phyloP scores from a whole-genome alignment of 768 basidiomycete species.

The Suillus tomentosus region DNA sequence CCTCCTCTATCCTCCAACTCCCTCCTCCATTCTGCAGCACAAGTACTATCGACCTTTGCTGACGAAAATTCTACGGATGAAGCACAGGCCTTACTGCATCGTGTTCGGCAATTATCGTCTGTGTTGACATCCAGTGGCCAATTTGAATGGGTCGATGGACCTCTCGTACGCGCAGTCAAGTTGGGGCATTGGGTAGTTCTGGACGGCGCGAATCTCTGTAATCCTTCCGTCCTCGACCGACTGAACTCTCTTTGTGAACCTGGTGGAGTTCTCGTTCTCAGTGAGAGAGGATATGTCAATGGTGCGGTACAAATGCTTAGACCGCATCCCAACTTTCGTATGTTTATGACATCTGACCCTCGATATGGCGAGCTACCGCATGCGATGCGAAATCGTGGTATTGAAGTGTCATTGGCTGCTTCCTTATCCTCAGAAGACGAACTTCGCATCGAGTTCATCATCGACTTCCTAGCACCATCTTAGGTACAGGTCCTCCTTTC shows the following conservation, averaged over 20 bases:
- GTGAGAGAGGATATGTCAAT: slow-evolving; percentile 83
- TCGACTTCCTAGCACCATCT: slow-evolving; percentile 45
- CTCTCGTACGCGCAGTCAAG: slow-evolving; percentile 83
- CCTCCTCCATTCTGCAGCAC: slow-evolving; percentile 27
- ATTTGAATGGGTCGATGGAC: slow-evolving; percentile 97
- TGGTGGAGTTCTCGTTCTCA: slow-evolving; percentile 79
- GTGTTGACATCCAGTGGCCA: slow-evolving; percentile 41
- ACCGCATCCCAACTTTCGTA: slow-evolving; percentile 87
- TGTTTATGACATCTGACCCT: slow-evolving; percentile 94
- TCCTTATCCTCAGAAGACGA: slow-evolving; percentile 46
- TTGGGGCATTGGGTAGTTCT: slow-evolving; percentile 88
- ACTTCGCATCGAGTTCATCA: slow-evolving; percentile 46
- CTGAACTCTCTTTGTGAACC: slow-evolving; percentile 95
- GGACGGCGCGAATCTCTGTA: slow-evolving; percentile 93
- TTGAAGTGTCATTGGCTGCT: slow-evolving; percentile 69
- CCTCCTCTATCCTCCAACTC: slow-evolving; percentile 21
- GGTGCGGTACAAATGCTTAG: slow-evolving; percentile 71
- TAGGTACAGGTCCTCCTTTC: slow-evolving; percentile 10
- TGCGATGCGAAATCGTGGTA: slow-evolving; percentile 97
- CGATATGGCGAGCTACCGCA: slow-evolving; percentile 91
- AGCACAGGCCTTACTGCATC: slow-evolving; percentile 22
- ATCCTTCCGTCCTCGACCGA: slow-evolving; percentile 92
- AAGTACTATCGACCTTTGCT: slow-evolving; percentile 25
- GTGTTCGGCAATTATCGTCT: slow-evolving; percentile 26
- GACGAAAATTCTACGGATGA: slow-evolving; percentile 22